Percentiles rank a stretch among this genome's conserved stretches.
Conservation (phyloP, 139 green algal genomes). For the Pycnococcus provasolii region DNA sequence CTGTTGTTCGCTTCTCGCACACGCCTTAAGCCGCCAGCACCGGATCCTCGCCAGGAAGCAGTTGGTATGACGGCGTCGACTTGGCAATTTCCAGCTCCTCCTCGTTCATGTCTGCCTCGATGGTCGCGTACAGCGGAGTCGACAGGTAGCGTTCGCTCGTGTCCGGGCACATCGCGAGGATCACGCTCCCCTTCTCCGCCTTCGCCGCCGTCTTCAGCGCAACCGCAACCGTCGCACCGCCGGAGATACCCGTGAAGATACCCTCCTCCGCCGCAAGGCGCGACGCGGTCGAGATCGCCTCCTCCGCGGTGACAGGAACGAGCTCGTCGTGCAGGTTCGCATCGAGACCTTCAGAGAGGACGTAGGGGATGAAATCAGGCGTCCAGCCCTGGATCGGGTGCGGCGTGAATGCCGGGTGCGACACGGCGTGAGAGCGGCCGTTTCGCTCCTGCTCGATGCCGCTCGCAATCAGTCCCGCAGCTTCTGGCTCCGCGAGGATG, state of each 20-base stretch:
- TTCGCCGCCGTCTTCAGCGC: constrained; percentile 13
- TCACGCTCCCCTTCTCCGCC: constrained; percentile 7
- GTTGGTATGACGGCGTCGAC: constrained; percentile 20
- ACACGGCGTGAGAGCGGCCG: background rate
- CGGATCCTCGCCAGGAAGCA: constrained; percentile 18
- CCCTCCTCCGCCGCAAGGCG: constrained; percentile 12
- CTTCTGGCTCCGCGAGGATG: constrained; percentile 17
- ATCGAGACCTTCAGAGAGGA: constrained; percentile 9
- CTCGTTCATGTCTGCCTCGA: constrained; percentile 26
- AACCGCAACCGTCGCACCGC: constrained; percentile 15
- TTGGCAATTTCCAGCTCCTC: constrained; percentile 24
- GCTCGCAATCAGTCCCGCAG: constrained; percentile 9
- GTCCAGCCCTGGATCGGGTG: constrained; percentile 29
- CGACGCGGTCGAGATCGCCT: constrained; percentile 15
- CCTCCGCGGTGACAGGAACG: constrained; percentile 10
- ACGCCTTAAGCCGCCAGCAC: background rate
- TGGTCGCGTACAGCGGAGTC: constrained; percentile 23
- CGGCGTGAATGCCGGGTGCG: constrained; percentile 26
- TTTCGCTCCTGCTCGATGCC: constrained; percentile 20
- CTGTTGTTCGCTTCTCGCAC: too few relatives aligned
- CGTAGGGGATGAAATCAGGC: constrained; percentile 28
- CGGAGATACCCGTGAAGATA: constrained; percentile 29
- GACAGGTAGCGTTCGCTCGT: constrained; percentile 27
- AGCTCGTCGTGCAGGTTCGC: constrained; percentile 21
- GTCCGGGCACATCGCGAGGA: constrained; percentile 26